Percentiles rank a stretch among this genome's conserved stretches.
These are phyloP conservation scores for Botrytis byssoidea DNA, from an alignment of 2,329 filamentous ascomycete genomes.

Conservation along the genomic window DNA sequence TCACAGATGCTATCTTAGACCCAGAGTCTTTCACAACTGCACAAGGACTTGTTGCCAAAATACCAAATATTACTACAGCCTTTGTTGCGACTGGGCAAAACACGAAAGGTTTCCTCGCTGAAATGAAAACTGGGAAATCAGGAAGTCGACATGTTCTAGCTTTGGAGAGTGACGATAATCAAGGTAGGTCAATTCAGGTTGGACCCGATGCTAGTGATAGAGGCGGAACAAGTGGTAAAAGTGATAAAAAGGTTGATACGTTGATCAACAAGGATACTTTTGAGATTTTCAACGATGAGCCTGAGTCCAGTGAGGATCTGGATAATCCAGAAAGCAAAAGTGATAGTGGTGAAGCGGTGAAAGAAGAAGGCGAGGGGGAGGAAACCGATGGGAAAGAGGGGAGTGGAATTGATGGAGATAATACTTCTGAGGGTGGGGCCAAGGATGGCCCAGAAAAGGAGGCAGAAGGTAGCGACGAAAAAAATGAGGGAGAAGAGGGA, in stretches of 20 bases:
- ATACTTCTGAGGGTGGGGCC: background rate
- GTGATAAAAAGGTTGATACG: background rate
- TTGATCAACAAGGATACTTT: background rate
- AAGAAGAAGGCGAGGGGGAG: background rate
- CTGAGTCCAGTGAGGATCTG: background rate
- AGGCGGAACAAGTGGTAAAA: background rate
- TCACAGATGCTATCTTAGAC: too few relatives aligned
- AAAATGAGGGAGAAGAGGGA: background rate
- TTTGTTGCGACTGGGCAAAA: too few relatives aligned
- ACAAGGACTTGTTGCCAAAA: too few relatives aligned
- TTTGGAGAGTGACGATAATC: background rate
- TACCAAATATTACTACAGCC: too few relatives aligned
- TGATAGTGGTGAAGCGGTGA: background rate
- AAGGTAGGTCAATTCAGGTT: background rate
- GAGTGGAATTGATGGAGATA: background rate
- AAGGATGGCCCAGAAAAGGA: background rate
- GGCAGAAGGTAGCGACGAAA: background rate
- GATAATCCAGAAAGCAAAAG: background rate
- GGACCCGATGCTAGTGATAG: background rate
- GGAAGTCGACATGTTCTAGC: too few relatives aligned
- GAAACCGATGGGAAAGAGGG: background rate
- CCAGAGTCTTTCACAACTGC: too few relatives aligned
- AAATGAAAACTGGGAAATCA: too few relatives aligned
- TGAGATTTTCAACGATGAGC: background rate
- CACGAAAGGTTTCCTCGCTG: too few relatives aligned